Base-by-base conservation (phyloP, 2,329 filamentous ascomycete species). In the Monilinia aucupariae region DNA sequence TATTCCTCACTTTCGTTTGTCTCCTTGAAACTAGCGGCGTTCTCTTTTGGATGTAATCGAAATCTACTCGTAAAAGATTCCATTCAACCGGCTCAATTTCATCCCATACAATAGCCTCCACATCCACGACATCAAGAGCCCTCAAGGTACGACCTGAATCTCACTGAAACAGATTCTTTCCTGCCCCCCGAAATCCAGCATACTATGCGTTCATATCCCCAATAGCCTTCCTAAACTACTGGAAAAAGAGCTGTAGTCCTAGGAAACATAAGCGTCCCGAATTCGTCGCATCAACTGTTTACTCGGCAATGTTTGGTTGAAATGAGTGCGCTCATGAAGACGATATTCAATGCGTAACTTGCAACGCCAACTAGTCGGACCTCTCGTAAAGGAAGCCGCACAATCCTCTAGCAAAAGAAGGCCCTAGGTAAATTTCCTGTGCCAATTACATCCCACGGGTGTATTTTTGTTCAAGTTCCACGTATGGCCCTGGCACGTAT, bases 131-230 rank as follows among this genome's bases (percentile, higher is more conserved):
- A 34, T 22, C 27, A 8, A 47, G 22, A 20, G 20, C 8, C 25
- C 41, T 34, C 8, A 45, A 9, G 3, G 27, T 5, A 56, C 20
- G 1, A 34, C 41, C 41, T 6, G 32, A 8, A 2, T 50, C 55
- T 45, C 55, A 59, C 30, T 10, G 30, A n/a, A 59, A 59, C 3
- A 50, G 5, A 7, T 59, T 50, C 17, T 59, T 37, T 59, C 17
- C 39, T 3, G 55, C 55, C 30, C 50, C 34, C 0, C 22, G 25
- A 27, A 59, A 50, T 13, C 39, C 43, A 6, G 8, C 27, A 7
- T 37, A 37, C 20, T 59, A 45, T 37, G 22, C 22, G 37, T 59
- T 6, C 22, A 59, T 27, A 8, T 50, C n/a, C 0, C 30, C 12
- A 12, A 59, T 22, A 6, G 15, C 55, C 15, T 37, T 22, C 32